These are phyloP conservation scores for Thalassiosira sp. DNA, from an alignment of 352 stramenopile genomes.

Conservation along the genomic window DNA sequence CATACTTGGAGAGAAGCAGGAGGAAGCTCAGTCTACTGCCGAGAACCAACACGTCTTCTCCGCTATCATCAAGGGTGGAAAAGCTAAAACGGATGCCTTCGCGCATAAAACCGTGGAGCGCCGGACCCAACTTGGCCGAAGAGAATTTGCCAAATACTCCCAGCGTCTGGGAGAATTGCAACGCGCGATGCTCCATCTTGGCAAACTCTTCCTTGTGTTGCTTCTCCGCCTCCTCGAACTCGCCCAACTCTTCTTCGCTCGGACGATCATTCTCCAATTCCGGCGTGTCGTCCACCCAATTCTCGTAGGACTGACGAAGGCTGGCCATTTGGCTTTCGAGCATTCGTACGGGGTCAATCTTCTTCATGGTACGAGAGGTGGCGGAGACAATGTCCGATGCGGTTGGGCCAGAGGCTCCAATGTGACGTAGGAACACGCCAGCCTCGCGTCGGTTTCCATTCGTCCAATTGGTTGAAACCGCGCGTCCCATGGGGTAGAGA, in stretches of 20 bases:
- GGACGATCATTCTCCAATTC: constrained; percentile 59
- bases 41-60: constrained; percentile 61
- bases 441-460: constrained; percentile 73
- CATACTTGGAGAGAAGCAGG: constrained; percentile 53
- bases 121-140: constrained; percentile 48
- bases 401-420: constrained; percentile 50
- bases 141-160: constrained; percentile 66
- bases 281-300: constrained; percentile 73
- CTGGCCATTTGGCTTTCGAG: constrained; percentile 81
- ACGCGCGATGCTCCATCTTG: constrained; percentile 59
- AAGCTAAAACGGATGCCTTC: constrained; percentile 80
- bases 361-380: constrained; percentile 62
- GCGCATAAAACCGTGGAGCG: constrained; percentile 70
- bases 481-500: constrained; percentile 58
- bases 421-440: constrained; percentile 65
- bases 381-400: constrained; percentile 50
- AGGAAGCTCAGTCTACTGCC: constrained; percentile 79
- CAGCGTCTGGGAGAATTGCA: constrained; percentile 65
- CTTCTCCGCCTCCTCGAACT: constrained; percentile 61
- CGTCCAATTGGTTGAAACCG: constrained; percentile 65
- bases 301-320: constrained; percentile 68
- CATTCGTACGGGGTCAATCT: constrained; percentile 72
- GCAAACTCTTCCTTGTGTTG: constrained; percentile 65
- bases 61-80: constrained; percentile 60
- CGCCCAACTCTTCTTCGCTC: constrained; percentile 70